A percentile compares a stretch with the other conserved stretches of the same genome.
Conservation (phyloP, 108 stramenopile species). For the Fragilariopsis cylindrus region DNA sequence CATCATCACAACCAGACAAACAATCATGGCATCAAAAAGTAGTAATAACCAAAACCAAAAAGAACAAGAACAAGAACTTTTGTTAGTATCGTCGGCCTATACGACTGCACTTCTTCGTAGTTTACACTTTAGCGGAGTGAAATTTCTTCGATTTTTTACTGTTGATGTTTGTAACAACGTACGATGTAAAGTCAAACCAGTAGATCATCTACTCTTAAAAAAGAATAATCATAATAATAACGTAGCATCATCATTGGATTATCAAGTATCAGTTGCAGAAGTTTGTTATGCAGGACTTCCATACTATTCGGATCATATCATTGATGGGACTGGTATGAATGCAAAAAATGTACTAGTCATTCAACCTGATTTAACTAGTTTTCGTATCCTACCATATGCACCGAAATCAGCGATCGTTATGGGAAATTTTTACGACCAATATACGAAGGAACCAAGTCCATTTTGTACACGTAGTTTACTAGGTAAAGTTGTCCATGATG, state of each 20-base stretch:
- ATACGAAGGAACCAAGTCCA: slow-evolving; percentile 45
- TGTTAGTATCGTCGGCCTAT: slow-evolving; percentile 4
- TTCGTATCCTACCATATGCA: slow-evolving; percentile 74
- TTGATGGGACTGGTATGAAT: slow-evolving; percentile 51
- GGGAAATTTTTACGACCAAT: slow-evolving; percentile 59
- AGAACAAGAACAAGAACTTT: too few relatives aligned
- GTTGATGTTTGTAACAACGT: slow-evolving; percentile 72
- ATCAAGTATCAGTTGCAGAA: slow-evolving; percentile 60
- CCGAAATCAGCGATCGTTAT: slow-evolving; percentile 71
- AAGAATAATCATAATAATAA: background rate
- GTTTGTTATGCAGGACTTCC: slow-evolving; percentile 71
- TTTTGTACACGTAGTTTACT: slow-evolving; percentile 73
- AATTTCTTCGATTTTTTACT: slow-evolving; percentile 67
- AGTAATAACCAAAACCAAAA: too few relatives aligned
- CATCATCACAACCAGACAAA: too few relatives aligned
- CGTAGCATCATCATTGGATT: slow-evolving; percentile 1
- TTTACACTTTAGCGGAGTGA: slow-evolving; percentile 66
- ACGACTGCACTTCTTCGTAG: slow-evolving; percentile 59
- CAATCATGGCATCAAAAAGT: too few relatives aligned
- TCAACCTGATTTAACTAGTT: slow-evolving; percentile 57
- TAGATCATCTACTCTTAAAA: slow-evolving; percentile 36
- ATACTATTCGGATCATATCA: slow-evolving; percentile 47
- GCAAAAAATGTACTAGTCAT: slow-evolving; percentile 56
- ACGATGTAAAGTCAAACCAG: slow-evolving; percentile 65
- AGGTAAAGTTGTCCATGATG: slow-evolving; percentile 45